These are phyloP conservation scores for Cyclocybe aegerita DNA, from an alignment of 768 basidiomycete species.

Conservation along the genomic window DNA sequence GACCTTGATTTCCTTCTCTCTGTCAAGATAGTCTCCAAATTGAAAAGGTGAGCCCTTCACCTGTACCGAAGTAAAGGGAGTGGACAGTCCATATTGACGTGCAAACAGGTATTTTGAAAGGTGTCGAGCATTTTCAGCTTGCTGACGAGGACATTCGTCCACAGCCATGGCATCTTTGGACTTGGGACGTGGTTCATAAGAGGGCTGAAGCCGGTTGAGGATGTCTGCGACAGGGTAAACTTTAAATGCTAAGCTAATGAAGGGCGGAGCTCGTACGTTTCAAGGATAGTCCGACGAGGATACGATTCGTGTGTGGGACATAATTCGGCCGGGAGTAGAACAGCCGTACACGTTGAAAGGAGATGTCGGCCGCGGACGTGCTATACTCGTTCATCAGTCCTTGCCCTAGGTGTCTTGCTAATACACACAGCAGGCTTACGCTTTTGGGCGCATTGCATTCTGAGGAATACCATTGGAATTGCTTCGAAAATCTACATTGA, in stretches of 20 bases:
- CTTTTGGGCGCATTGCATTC: not conserved
- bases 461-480: not conserved
- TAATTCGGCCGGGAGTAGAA: constrained; percentile 67
- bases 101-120: constrained; percentile 86
- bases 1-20: constrained; percentile 74
- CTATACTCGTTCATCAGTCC: constrained; percentile 19
- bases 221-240: constrained; percentile 46
- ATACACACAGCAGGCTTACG: too few relatives aligned
- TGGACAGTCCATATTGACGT: constrained; percentile 68
- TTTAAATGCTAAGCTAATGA: not conserved
- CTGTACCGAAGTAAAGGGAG: constrained; percentile 44
- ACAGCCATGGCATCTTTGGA: constrained; percentile 23
- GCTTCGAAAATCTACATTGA: constrained; percentile 3
- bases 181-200: constrained; percentile 26
- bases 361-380: constrained; percentile 48
- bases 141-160: constrained; percentile 42
- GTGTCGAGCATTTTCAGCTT: constrained; percentile 54
- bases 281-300: constrained; percentile 65
- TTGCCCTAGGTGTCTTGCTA: too few relatives aligned
- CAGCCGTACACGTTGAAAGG: constrained; percentile 52
- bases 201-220: constrained; percentile 55
- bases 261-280: constrained; percentile 47
- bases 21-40: constrained; percentile 54
- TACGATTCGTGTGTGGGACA: constrained; percentile 45
- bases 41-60: constrained; percentile 25